These are phyloP conservation scores for Diaporthe sp. DNA, from an alignment of 2,329 filamentous ascomycete species.

Conservation along the genomic window DNA sequence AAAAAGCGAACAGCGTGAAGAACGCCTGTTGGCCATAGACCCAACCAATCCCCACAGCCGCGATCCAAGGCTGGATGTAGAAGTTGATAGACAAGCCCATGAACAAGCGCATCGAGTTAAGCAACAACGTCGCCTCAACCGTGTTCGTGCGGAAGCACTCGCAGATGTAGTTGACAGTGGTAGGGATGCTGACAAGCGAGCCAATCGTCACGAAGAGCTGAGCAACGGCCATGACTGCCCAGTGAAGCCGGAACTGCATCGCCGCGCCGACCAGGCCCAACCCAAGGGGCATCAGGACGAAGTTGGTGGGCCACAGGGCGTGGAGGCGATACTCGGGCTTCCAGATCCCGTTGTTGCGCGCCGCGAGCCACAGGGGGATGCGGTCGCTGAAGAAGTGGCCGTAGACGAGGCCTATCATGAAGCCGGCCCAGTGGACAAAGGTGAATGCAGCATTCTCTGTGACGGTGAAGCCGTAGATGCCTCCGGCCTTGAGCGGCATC, in stretches of 20 bases:
- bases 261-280: conserved; percentile 54
- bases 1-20: conserved; percentile 48
- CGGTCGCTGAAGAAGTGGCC: conserved; percentile 55
- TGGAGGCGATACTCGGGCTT: conserved; percentile 56
- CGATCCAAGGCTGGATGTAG: conserved; percentile 55
- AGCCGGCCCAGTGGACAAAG: conserved; percentile 57
- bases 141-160: conserved; percentile 53
- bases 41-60: conserved; percentile 53
- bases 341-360: conserved; percentile 50
- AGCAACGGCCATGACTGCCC: conserved; percentile 54
- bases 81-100: conserved; percentile 56
- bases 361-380: conserved; percentile 52
- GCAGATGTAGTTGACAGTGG: conserved; percentile 50
- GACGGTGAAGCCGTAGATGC: conserved; percentile 57
- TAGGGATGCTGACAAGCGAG: conserved; percentile 49
- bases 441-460: conserved; percentile 55
- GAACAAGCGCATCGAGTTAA: conserved; percentile 52
- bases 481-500: conserved; percentile 51
- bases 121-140: conserved; percentile 51
- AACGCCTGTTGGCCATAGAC: conserved; percentile 58
- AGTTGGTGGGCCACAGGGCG: conserved; percentile 47
- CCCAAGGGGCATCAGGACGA: conserved; percentile 51
- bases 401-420: conserved; percentile 52
- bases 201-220: conserved; percentile 56
- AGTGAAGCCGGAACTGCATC: conserved; percentile 57